Evolutionary conservation across 1,284 basidiomycete genomes (phyloP).

Genomic region (Moniliophthora roreri): DNA sequence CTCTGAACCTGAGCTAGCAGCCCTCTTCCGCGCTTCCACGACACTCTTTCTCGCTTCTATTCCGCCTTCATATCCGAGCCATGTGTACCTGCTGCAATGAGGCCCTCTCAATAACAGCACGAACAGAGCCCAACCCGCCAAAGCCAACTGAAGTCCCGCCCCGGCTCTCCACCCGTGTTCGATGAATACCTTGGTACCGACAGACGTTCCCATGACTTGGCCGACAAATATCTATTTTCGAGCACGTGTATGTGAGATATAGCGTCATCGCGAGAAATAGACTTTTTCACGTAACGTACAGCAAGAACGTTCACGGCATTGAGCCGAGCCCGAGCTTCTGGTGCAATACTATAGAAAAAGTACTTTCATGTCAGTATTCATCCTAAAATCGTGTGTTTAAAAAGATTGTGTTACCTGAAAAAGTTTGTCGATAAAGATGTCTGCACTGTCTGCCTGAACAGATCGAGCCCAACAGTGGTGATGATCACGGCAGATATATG

Average conservation of each 20-base stretch:
- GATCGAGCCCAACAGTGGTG: slow-evolving; percentile 36
- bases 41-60: slow-evolving; percentile 34
- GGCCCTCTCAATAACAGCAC: slow-evolving; percentile 53
- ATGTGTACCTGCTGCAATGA: slow-evolving; percentile 48
- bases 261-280: not conserved
- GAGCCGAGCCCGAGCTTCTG: slow-evolving; percentile 36
- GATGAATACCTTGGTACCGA: slow-evolving; percentile 61
- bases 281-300: slow-evolving; percentile 15
- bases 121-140: slow-evolving; percentile 43
- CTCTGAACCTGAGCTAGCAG: not conserved
- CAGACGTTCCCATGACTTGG: slow-evolving; percentile 65
- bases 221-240: slow-evolving; percentile 49
- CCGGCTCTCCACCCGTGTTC: slow-evolving; percentile 59
- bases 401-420: slow-evolving; percentile 32
- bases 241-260: no score
- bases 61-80: slow-evolving; percentile 60
- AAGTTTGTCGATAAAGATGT: slow-evolving; percentile 36
- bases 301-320: slow-evolving; percentile 44
- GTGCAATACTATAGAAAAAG: slow-evolving; percentile 15
- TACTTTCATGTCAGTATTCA: not conserved
- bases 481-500: slow-evolving; percentile 58
- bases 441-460: slow-evolving; percentile 42
- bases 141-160: slow-evolving; percentile 50
- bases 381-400: not conserved
- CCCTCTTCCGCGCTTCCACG: slow-evolving; percentile 15